These are phyloP conservation scores for Akanthomyces dipterigenus DNA, from an alignment of 2,329 filamentous ascomycete genomes.

Conservation along the genomic window DNA sequence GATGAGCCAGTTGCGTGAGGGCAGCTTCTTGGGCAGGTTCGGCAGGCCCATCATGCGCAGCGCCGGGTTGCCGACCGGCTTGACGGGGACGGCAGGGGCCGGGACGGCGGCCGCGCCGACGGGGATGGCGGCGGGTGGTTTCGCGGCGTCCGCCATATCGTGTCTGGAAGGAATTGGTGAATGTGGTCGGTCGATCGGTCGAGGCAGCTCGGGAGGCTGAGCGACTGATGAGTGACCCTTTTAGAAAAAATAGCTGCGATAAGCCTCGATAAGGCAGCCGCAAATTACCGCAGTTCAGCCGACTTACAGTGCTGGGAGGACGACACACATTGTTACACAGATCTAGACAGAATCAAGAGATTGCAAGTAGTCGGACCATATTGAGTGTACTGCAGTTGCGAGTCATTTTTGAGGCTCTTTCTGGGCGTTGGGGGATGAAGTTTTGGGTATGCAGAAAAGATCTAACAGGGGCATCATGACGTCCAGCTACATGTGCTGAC, in stretches of 20 bases:
- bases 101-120: conserved; percentile 21
- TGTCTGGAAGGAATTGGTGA: not conserved
- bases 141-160: conserved; percentile 5
- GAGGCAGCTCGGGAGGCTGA: not conserved
- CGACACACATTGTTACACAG: not conserved
- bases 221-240: conserved; percentile 7
- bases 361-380: not conserved
- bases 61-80: conserved; percentile 54
- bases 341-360: not conserved
- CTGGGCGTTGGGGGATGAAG: not conserved
- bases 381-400: not conserved
- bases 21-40: conserved; percentile 73
- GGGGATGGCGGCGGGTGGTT: conserved; percentile 11
- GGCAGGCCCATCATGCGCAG: conserved; percentile 79
- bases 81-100: not conserved
- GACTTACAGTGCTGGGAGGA: not conserved
- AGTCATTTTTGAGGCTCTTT: not conserved
- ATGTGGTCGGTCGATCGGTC: not conserved
- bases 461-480: not conserved
- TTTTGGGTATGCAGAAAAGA: too few relatives aligned
- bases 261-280: conserved; percentile 6
- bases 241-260: conserved; percentile 11
- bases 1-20: conserved; percentile 96
- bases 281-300: conserved; percentile 9
- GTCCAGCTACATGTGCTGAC: not conserved